Conservation (phyloP, 23 red algal species). For the Cyanidioschyzon merolae region DNA sequence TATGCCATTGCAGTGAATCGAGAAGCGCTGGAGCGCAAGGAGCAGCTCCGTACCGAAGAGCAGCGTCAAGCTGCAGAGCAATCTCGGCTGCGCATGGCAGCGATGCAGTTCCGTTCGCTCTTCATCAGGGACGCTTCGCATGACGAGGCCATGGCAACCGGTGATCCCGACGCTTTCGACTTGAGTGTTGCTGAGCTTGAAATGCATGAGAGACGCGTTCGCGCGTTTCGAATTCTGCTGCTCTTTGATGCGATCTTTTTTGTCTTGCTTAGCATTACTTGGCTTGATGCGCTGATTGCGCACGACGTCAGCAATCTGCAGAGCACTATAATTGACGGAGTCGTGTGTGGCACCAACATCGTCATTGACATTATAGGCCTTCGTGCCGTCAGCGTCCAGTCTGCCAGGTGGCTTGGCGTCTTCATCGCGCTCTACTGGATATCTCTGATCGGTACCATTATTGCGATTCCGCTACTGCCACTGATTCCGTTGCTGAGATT, state of each 20-base stretch:
- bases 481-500: conserved; percentile 20
- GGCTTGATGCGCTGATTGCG: conserved; percentile 6
- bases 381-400: conserved; percentile 6
- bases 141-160: conserved; percentile 11
- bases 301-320: neutral
- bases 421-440: conserved; percentile 17
- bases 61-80: conserved; percentile 9
- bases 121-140: conserved; percentile 4
- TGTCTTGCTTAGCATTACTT: neutral
- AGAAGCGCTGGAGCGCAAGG: conserved; percentile 4
- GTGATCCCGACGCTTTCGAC: conserved; percentile 1
- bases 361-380: conserved; percentile 5
- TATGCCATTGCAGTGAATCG: conserved; percentile 12
- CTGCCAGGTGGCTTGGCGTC: neutral
- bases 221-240: conserved; percentile 3
- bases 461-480: conserved; percentile 11
- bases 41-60: neutral
- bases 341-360: conserved; percentile 9
- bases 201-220: conserved; percentile 2
- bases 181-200: neutral
- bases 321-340: neutral
- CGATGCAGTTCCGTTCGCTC: conserved; percentile 12
- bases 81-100: neutral
- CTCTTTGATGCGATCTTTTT: conserved; percentile 19
- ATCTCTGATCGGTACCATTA: conserved; percentile 1